Conservation (phyloP, 2,329 filamentous ascomycete genomes). For the Colletotrichum siamense region DNA sequence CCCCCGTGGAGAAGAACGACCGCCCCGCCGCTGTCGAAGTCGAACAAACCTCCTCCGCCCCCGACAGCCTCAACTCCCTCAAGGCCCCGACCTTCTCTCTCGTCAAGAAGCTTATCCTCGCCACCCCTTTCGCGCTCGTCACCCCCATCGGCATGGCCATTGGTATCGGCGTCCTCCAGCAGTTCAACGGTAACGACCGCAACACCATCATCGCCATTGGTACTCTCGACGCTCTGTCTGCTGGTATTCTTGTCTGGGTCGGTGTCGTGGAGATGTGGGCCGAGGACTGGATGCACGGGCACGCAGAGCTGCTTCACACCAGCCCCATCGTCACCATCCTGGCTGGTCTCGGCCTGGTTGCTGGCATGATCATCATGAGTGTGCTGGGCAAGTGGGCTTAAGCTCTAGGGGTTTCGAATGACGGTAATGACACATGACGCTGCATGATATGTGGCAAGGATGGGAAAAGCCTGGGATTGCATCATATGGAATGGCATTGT, state of each 20-base stretch:
- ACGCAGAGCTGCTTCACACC: slow-evolving; percentile 57
- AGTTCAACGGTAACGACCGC: slow-evolving; percentile 76
- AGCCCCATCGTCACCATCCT: slow-evolving; percentile 50
- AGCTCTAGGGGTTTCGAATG: background rate
- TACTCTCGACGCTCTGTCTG: slow-evolving; percentile 75
- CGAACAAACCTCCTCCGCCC: slow-evolving; percentile 29
- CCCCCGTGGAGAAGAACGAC: background rate
- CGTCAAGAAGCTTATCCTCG: slow-evolving; percentile 65
- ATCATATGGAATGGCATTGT: background rate
- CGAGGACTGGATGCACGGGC: slow-evolving; percentile 70
- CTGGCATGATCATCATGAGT: slow-evolving; percentile 73
- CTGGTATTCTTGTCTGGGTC: slow-evolving; percentile 81
- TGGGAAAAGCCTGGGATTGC: background rate
- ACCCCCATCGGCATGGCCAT: slow-evolving; percentile 84
- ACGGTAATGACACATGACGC: background rate
- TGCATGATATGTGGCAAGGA: background rate
- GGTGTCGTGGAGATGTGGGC: slow-evolving; percentile 83
- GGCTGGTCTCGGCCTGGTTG: slow-evolving; percentile 59
- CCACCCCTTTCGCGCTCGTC: slow-evolving; percentile 68
- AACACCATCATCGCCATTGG: slow-evolving; percentile 74
- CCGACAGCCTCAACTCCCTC: background rate
- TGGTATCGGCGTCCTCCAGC: slow-evolving; percentile 72
- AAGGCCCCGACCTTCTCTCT: slow-evolving; percentile 34
- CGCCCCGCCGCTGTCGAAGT: slow-evolving; percentile 7
- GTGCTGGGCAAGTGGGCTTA: slow-evolving; percentile 78